Evolutionary conservation across 2,329 filamentous ascomycete species (phyloP).

Genomic region (Madurella fahalii): DNA sequence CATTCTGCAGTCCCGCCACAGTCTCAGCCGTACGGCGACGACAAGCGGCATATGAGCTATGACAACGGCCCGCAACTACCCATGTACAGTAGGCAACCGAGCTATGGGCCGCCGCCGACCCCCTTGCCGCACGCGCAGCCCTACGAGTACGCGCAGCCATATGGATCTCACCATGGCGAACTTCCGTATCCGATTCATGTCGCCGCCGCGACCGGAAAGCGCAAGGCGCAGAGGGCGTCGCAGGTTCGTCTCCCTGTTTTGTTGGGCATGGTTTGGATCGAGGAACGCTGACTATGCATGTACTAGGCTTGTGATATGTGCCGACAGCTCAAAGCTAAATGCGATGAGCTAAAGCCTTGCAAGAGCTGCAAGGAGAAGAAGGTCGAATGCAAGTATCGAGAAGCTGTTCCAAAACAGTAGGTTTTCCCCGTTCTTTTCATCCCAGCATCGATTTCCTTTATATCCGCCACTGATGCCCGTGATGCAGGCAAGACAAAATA

Average conservation of each 20-base stretch:
- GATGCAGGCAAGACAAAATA: conserved; percentile 53
- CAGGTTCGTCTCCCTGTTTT: conserved; percentile 42
- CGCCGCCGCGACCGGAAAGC: conserved; percentile 46
- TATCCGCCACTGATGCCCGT: conserved; percentile 35
- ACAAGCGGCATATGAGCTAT: conserved; percentile 51
- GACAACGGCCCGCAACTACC: conserved; percentile 43
- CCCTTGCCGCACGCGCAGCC: conserved; percentile 37
- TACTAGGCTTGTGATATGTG: conserved; percentile 84
- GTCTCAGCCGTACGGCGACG: conserved; percentile 41
- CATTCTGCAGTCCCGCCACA: conserved; percentile 34
- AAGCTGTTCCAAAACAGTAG: conserved; percentile 87
- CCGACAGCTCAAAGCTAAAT: conserved; percentile 83
- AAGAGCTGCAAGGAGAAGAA: conserved; percentile 87
- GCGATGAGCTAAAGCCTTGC: conserved; percentile 78
- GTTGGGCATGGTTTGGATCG: background rate
- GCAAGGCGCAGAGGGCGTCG: conserved; percentile 62
- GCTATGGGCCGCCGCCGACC: conserved; percentile 40
- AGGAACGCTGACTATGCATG: background rate
- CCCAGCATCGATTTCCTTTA: background rate
- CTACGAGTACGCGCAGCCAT: conserved; percentile 32
- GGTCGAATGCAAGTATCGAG: conserved; percentile 80
- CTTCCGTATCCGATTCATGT: conserved; percentile 40
- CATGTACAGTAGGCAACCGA: conserved; percentile 37
- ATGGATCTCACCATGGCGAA: conserved; percentile 35
- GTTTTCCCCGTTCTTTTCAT: conserved; percentile 35